Evolutionary conservation across 2,329 filamentous ascomycete species (phyloP).

Genomic region (Verticillium nubilum): DNA sequence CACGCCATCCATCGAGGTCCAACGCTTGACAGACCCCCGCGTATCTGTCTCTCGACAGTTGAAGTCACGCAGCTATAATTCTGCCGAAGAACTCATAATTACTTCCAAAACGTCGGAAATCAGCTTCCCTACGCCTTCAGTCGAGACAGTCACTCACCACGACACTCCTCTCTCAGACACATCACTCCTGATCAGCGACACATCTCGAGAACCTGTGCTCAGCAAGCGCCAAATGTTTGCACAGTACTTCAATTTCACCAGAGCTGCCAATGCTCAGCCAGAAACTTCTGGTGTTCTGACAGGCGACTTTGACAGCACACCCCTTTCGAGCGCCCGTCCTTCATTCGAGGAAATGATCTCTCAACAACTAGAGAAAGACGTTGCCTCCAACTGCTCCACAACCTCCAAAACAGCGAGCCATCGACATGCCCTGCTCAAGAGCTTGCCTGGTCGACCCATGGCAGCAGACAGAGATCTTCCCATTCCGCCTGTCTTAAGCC

Average conservation of each 20-base stretch:
- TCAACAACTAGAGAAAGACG: constrained; percentile 4
- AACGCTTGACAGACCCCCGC: constrained; percentile 3
- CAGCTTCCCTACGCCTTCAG: not conserved
- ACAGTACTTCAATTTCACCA: constrained; percentile 7
- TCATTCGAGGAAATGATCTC: constrained; percentile 17
- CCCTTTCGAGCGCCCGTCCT: constrained; percentile 22
- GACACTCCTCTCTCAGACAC: not conserved
- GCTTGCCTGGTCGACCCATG: constrained; percentile 10
- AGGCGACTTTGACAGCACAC: constrained; percentile 26
- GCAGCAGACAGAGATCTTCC: constrained; percentile 16
- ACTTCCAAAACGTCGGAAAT: not conserved
- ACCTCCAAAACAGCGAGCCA: constrained; percentile 4
- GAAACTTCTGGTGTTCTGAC: not conserved
- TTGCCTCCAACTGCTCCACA: constrained; percentile 2
- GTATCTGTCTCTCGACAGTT: constrained; percentile 2
- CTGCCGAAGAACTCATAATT: not conserved
- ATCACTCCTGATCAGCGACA: not conserved
- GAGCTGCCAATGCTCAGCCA: not conserved
- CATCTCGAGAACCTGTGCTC: not conserved
- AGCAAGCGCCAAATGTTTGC: constrained; percentile 7
- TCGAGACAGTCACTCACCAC: not conserved
- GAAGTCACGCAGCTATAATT: constrained; percentile 4
- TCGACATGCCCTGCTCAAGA: constrained; percentile 19
- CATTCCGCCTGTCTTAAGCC: constrained; percentile 12
- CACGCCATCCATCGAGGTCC: constrained; percentile 8